Percentiles rank a stretch among this genome's conserved stretches.
These are phyloP conservation scores for Claviceps sp. DNA, from an alignment of 2,329 filamentous ascomycete species.

Conservation along the genomic window DNA sequence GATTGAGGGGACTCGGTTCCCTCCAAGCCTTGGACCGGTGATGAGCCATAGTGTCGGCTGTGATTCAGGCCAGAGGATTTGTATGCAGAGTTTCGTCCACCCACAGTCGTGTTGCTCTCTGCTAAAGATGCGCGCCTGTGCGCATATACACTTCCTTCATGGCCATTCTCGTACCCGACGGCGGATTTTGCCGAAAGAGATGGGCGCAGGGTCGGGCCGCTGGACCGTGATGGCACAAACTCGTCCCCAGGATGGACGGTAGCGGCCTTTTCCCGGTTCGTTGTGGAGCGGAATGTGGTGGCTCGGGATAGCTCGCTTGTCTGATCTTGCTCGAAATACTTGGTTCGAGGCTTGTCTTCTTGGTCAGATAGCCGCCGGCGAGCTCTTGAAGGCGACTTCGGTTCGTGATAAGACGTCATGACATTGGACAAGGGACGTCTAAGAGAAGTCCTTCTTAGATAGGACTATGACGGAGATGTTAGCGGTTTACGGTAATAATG, in stretches of 20 bases:
- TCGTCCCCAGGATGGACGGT: slow-evolving; percentile 25
- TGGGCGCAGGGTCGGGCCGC: slow-evolving; percentile 22
- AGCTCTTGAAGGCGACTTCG: slow-evolving; percentile 36
- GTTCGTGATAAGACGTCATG: slow-evolving; percentile 30
- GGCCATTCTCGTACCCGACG: slow-evolving; percentile 29
- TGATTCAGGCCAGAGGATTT: slow-evolving; percentile 20
- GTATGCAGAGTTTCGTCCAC: slow-evolving; percentile 30
- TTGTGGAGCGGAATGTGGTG: slow-evolving; percentile 27
- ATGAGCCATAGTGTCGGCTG: slow-evolving; percentile 39
- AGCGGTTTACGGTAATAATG: slow-evolving; percentile 1
- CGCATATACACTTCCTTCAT: slow-evolving; percentile 16
- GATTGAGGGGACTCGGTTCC: slow-evolving; percentile 80
- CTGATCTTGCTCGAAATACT: slow-evolving; percentile 31
- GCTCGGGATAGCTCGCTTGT: slow-evolving; percentile 26
- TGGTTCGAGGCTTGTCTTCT: slow-evolving; percentile 29
- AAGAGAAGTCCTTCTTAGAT: slow-evolving; percentile 30
- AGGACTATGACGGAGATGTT: slow-evolving; percentile 25
- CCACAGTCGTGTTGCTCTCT: slow-evolving; percentile 27
- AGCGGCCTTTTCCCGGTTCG: slow-evolving; percentile 28
- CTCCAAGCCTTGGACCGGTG: slow-evolving; percentile 41
- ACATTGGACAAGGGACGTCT: slow-evolving; percentile 41
- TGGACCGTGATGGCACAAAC: slow-evolving; percentile 18
- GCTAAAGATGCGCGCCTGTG: slow-evolving; percentile 32
- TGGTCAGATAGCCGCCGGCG: slow-evolving; percentile 44
- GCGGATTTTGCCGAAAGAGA: slow-evolving; percentile 36